Conservation (phyloP, 2,329 filamentous ascomycete species). For the Cladosporium phlei region DNA sequence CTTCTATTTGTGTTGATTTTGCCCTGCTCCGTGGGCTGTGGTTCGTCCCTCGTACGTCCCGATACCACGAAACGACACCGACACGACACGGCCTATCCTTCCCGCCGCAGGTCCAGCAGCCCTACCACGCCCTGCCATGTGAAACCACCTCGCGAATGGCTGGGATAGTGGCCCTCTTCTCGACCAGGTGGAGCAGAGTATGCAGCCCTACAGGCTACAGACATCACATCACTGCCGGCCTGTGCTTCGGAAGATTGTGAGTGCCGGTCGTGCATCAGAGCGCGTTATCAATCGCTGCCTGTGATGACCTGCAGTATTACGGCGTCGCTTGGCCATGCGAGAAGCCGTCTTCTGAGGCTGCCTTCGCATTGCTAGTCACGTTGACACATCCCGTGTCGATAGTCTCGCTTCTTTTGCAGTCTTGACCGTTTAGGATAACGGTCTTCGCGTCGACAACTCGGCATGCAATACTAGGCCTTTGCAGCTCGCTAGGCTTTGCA, state of each 20-base stretch:
- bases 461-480: too few species aligned
- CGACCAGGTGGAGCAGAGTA: too few species aligned
- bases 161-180: too few species aligned
- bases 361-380: conserved; percentile 4
- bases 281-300: too few species aligned
- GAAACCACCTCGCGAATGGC: background rate
- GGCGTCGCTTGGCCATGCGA: background rate
- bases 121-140: conserved; percentile 2
- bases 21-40: background rate
- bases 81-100: conserved; percentile 11
- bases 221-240: background rate
- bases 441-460: too few species aligned
- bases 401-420: too few species aligned
- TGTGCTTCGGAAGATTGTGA: background rate
- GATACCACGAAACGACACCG: conserved; percentile 5
- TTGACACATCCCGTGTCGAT: background rate
- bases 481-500: too few species aligned
- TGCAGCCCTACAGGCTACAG: conserved; percentile 2
- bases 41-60: conserved; percentile 2
- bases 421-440: too few species aligned
- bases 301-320: conserved; percentile 2
- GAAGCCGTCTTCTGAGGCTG: background rate
- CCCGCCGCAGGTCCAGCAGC: conserved; percentile 11
- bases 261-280: background rate
- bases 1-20: conserved; percentile 12